Evolutionary conservation across 1,139 yeast genomes (phyloP).

Genomic region (Debaryomycetaceae sp.): DNA sequence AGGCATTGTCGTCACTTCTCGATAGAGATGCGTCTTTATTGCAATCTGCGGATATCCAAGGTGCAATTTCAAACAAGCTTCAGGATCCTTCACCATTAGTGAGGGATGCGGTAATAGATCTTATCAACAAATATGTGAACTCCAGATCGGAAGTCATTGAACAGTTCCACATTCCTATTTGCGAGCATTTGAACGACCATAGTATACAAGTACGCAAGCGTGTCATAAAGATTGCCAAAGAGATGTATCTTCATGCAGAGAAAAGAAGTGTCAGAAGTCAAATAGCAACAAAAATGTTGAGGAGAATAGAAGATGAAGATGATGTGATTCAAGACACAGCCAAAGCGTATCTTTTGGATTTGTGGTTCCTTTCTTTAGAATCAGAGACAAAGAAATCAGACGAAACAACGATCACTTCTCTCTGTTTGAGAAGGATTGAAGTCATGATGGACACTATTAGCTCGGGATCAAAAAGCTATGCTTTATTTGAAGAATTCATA

Average conservation of each 20-base stretch:
- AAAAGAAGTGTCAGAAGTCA: constrained; percentile 31
- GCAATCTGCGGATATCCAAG: constrained; percentile 46
- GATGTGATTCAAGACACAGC: constrained; percentile 49
- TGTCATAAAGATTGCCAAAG: constrained; percentile 50
- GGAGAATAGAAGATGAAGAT: constrained; percentile 69
- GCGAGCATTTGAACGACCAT: constrained; percentile 52
- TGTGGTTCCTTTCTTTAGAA: constrained; percentile 38
- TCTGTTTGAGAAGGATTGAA: constrained; percentile 10
- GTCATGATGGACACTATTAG: constrained; percentile 37
- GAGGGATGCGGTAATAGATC: constrained; percentile 70
- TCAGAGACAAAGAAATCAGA: constrained; percentile 2
- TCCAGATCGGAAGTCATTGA: constrained; percentile 42
- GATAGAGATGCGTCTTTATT: constrained; percentile 52
- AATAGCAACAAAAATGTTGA: constrained; percentile 49
- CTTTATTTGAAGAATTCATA: constrained; percentile 43
- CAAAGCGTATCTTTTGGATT: constrained; percentile 32
- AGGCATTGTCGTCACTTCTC: constrained; percentile 45
- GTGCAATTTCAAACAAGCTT: constrained; percentile 49
- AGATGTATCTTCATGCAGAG: constrained; percentile 40
- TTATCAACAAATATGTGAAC: constrained; percentile 51
- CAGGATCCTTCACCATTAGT: constrained; percentile 66
- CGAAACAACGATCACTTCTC: constrained; percentile 2
- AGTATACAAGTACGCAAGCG: constrained; percentile 66
- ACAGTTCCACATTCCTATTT: constrained; percentile 48
- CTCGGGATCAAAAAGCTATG: constrained; percentile 31